Evolutionary conservation across 805 yeast genomes (phyloP).

Genomic region (Lipomyces yamanashiensis): DNA sequence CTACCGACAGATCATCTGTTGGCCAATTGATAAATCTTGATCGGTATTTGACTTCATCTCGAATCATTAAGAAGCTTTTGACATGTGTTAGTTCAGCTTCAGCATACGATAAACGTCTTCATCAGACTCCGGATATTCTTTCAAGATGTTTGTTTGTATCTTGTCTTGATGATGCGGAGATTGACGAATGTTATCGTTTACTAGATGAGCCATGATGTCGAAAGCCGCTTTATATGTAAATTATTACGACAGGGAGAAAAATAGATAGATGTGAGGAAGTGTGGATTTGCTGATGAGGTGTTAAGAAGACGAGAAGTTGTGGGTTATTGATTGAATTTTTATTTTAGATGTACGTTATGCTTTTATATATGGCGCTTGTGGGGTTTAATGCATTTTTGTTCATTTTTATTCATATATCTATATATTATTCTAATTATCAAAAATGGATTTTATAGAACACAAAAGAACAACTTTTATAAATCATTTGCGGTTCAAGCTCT

Average conservation of each 20-base stretch:
- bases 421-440: no score
- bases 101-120: slow-evolving; percentile 56
- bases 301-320: background rate
- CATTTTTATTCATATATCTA: no score
- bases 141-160: slow-evolving; percentile 84
- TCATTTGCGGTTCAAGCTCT: background rate
- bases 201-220: slow-evolving; percentile 19
- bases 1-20: background rate
- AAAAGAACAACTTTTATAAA: background rate
- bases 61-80: slow-evolving; percentile 73
- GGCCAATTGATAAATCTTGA: slow-evolving; percentile 66
- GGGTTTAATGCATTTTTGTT: background rate
- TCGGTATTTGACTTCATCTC: slow-evolving; percentile 74
- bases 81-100: slow-evolving; percentile 86
- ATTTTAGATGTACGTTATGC: background rate
- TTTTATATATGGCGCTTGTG: background rate
- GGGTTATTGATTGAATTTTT: background rate
- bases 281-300: no score
- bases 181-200: slow-evolving; percentile 48
- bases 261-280: no score
- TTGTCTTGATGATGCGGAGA: slow-evolving; percentile 71
- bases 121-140: slow-evolving; percentile 63
- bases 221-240: background rate
- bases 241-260: no score
- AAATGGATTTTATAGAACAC: no score